Evolutionary conservation across 306 rosid species (phyloP), one percentile per base, ranked within the genome.

Genomic region (Cicer pinnatifidum): DNA sequence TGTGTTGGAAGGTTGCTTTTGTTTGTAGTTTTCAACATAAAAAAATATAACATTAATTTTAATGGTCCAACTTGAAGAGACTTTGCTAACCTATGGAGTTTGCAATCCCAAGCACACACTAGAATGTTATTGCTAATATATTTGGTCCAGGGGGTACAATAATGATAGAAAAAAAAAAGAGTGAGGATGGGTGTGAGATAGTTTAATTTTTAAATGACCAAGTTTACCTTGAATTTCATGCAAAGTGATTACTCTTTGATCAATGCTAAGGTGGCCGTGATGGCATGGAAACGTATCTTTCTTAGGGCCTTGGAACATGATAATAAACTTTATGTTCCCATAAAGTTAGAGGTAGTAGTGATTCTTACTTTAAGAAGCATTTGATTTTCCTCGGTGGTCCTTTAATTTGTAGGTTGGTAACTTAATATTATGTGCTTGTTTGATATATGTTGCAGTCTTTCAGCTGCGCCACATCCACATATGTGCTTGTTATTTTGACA

Each of bases 401-500:
- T 11, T 37, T 41, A 28, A 3, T 28, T 28, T 11, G 23, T 60
- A 54, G 33, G 35, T 50, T 50, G 13, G 1, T 20, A 20, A 20
- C 23, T 20, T 20, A 2, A 28, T 13, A 45, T 4, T 47, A 47
- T 46, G 11, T 15, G 10, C 28, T 51, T 12, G 46, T 8, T 78
- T 41, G 67, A 60, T 56, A 40, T 43, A 40, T 65, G 46, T 71
- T 73, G 65, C 69, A 45, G 64, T 61, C 76, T 43, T 71, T 75
- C 74, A 23, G 44, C 79, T 68, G 33, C 69, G 9, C 19, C 86
- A 79, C 86, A 71, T 82, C 12, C 84, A 83, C 88, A 23, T 23
- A 23, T 23, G 33, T 3, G 33, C 33, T 23, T 23, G 33, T 28
- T 28, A 28, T 28, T 28, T 28, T 28, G 33, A 28, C 35, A 3